phyloP scores from a whole-genome alignment of 495 filamentous ascomycete species.

The Collariella sp. region DNA sequence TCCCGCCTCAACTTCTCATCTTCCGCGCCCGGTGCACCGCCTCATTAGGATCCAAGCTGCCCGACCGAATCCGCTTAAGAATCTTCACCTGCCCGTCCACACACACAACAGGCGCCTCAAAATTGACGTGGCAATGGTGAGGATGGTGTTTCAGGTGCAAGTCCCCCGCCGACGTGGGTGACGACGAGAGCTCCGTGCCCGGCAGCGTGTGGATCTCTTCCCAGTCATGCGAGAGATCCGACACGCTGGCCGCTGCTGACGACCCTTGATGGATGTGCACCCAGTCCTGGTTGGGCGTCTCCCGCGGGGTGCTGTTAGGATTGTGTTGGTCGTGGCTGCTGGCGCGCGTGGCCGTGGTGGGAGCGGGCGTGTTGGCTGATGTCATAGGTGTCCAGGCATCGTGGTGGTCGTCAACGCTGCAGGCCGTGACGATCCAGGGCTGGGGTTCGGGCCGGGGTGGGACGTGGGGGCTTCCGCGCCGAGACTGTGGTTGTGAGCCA shows the following conservation, averaged over 20 bases:
- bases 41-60: neutral
- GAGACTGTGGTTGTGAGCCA: neutral
- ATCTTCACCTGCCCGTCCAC: neutral
- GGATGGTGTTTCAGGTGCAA: neutral
- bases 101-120: neutral
- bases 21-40: neutral
- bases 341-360: neutral
- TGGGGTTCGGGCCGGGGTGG: neutral
- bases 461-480: neutral
- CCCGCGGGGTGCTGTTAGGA: neutral
- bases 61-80: neutral
- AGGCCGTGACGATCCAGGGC: neutral
- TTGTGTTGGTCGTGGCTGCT: neutral
- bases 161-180: neutral
- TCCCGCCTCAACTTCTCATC: neutral
- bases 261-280: neutral
- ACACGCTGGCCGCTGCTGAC: neutral
- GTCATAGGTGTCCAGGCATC: constrained; percentile 8
- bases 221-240: constrained; percentile 19
- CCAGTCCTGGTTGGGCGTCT: constrained; percentile 7
- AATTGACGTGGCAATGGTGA: no score
- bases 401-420: neutral
- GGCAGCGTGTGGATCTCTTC: constrained; percentile 8
- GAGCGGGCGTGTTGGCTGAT: neutral
- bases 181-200: neutral